Conservation (phyloP, 208 protist genomes). For the Acanthamoeba lenticulata region DNA sequence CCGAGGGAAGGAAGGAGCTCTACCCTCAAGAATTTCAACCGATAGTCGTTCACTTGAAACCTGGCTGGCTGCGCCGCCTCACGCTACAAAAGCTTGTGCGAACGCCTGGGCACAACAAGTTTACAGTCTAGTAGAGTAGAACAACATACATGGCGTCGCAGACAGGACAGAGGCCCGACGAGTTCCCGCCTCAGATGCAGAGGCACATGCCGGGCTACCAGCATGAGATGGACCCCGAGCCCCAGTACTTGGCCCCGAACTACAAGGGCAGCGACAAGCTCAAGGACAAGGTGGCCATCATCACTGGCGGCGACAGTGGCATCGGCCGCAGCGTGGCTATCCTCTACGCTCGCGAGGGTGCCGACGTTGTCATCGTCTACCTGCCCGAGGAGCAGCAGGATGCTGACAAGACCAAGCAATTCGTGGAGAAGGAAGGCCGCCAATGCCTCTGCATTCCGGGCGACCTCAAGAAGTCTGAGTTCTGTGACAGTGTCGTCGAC, state of each 20-base stretch:
- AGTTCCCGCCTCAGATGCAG: slow-evolving; percentile 23
- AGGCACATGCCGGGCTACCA: background rate
- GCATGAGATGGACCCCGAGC: background rate
- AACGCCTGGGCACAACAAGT: too few species aligned
- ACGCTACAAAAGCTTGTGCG: too few species aligned
- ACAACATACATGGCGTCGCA: too few species aligned
- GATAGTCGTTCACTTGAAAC: too few species aligned
- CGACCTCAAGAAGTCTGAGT: slow-evolving; percentile 69
- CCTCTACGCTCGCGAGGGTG: slow-evolving; percentile 80
- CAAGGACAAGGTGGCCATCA: slow-evolving; percentile 65
- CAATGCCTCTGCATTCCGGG: slow-evolving; percentile 61
- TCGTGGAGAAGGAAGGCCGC: slow-evolving; percentile 76
- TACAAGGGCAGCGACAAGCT: slow-evolving; percentile 61
- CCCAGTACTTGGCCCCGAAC: background rate
- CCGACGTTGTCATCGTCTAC: slow-evolving; percentile 80
- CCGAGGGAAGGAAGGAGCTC: too few species aligned
- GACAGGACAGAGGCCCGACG: background rate
- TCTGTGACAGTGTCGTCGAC: slow-evolving; percentile 74
- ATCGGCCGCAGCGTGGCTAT: slow-evolving; percentile 81
- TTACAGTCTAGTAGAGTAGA: too few species aligned
- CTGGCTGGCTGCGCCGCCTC: too few species aligned
- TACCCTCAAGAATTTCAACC: too few species aligned
- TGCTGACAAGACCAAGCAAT: slow-evolving; percentile 73
- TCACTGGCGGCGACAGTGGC: slow-evolving; percentile 82
- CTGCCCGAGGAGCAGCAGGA: slow-evolving; percentile 71